These are phyloP conservation scores for Colletotrichum siamense DNA, from an alignment of 2,329 filamentous ascomycete species.

Conservation along the genomic window DNA sequence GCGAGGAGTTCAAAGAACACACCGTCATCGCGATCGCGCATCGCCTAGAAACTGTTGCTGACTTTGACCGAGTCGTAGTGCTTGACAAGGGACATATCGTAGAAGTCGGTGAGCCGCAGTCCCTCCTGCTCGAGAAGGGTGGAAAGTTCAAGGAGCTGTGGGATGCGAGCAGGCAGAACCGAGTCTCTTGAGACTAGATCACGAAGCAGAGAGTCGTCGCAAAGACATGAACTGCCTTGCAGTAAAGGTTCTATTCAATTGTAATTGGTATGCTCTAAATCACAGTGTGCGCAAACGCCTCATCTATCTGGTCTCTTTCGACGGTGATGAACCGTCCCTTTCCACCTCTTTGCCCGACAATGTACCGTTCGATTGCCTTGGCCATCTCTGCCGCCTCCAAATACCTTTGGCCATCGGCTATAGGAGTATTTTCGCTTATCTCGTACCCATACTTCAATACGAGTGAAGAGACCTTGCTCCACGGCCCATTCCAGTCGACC, in stretches of 20 bases:
- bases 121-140: not conserved
- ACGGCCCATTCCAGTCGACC: slow-evolving; percentile 59
- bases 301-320: slow-evolving; percentile 40
- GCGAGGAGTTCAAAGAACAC: slow-evolving; percentile 40
- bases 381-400: slow-evolving; percentile 43
- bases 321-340: slow-evolving; percentile 55
- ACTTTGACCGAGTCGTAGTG: slow-evolving; percentile 28
- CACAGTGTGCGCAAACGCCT: not conserved
- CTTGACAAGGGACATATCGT: slow-evolving; percentile 21
- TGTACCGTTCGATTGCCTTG: slow-evolving; percentile 51
- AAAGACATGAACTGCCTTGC: not conserved
- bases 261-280: not conserved
- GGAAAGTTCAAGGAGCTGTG: slow-evolving; percentile 13
- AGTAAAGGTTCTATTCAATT: not conserved
- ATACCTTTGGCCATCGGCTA: slow-evolving; percentile 36
- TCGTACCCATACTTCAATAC: slow-evolving; percentile 51
- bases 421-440: slow-evolving; percentile 36
- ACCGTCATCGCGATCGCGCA: slow-evolving; percentile 58
- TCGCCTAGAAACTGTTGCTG: slow-evolving; percentile 48
- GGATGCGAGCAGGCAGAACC: not conserved
- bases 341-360: slow-evolving; percentile 50
- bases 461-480: slow-evolving; percentile 57
- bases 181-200: not conserved
- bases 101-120: slow-evolving; percentile 11
- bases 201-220: not conserved